Conservation (phyloP, 495 filamentous ascomycete genomes). For the Xylona heveae region DNA sequence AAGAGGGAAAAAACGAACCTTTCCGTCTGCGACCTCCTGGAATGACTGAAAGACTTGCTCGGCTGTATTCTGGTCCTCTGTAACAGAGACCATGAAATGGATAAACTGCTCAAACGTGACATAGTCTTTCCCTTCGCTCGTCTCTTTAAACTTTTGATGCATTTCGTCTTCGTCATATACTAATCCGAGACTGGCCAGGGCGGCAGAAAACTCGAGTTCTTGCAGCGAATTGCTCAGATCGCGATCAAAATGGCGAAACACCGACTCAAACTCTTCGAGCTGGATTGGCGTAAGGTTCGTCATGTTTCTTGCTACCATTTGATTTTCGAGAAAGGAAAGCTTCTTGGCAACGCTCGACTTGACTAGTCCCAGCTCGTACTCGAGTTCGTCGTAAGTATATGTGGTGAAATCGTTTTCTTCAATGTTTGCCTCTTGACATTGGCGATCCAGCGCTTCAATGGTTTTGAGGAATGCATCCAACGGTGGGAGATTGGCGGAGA, state of each 20-base stretch:
- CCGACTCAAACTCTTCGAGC: slow-evolving; percentile 91
- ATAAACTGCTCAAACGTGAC: slow-evolving; percentile 99
- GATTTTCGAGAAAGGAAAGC: slow-evolving; percentile 89
- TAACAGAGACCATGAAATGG: slow-evolving; percentile 95
- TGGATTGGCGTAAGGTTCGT: slow-evolving; percentile 96
- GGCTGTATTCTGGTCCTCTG: slow-evolving; percentile 94
- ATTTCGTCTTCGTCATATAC: slow-evolving; percentile 94
- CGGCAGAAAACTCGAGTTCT: slow-evolving; percentile 88
- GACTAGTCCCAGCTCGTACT: slow-evolving; percentile 82
- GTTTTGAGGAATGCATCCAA: slow-evolving; percentile 71
- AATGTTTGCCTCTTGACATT: slow-evolving; percentile 91
- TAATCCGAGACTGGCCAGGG: slow-evolving; percentile 75
- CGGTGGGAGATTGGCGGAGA: slow-evolving; percentile 64
- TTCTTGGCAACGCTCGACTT: slow-evolving; percentile 85
- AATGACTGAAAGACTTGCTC: slow-evolving; percentile 97
- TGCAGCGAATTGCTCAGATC: slow-evolving; percentile 76
- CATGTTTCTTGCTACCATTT: slow-evolving; percentile 93
- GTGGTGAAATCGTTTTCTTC: slow-evolving; percentile 99
- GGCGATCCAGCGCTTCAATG: slow-evolving; percentile 60
- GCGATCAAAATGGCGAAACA: slow-evolving; percentile 95
- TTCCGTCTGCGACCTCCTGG: slow-evolving; percentile 91
- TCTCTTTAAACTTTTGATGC: slow-evolving; percentile 72
- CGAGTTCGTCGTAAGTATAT: slow-evolving; percentile 88
- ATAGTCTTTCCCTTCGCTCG: slow-evolving; percentile 46
- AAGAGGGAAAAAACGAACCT: slow-evolving; percentile 26